Evolutionary conservation across 148 eudicot species (phyloP), one percentile per base, ranked within the genome.

Genomic region (Polygonum aviculare): DNA sequence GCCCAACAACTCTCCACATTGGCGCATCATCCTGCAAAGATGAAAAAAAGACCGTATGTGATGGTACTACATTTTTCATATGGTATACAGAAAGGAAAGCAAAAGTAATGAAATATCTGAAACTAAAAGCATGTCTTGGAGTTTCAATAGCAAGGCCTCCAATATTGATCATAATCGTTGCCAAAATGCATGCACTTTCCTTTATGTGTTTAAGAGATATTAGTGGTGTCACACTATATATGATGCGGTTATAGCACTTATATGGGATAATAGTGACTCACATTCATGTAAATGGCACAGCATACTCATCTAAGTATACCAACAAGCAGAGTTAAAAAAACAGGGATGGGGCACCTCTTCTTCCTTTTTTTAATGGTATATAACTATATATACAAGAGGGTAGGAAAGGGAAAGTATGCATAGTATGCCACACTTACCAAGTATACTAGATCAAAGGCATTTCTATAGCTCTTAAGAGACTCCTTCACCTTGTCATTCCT

Each of bases 401-500:
- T 47, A 36, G 22, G 50, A 70, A 62, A 49, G 51, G 41, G 36
- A 11, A 72, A 74, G n/a, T n/a, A n/a, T 39, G 67, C 22, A 76
- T 1, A 74, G 63, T 48, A 35, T 54, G 76, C 52, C 14, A 50
- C 72, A 88, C 92, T 90, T 74, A 89, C 98, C 92, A 88, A 77
- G 82, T 82, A 85, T 50, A 93, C 92, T 72, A 90, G 83, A 81
- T 93, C 96, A 81, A 91, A 93, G 77, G 96, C 90, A 79, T 82
- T 79, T 19, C 82, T 80, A 82, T 91, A 93, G 82, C 87, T 82
- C 44, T 88, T 92, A 74, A 88, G 85, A 74, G 98, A 93, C 76
- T 84, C 87, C 49, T 82, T 77, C n/a, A 91, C 80, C 65, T 87
- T 93, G 84, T 88, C 86, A 77, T 93, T 93, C 91, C 98, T 93